Evolutionary conservation across 441 rosid species (phyloP).

Genomic region (Gossypium aridum): DNA sequence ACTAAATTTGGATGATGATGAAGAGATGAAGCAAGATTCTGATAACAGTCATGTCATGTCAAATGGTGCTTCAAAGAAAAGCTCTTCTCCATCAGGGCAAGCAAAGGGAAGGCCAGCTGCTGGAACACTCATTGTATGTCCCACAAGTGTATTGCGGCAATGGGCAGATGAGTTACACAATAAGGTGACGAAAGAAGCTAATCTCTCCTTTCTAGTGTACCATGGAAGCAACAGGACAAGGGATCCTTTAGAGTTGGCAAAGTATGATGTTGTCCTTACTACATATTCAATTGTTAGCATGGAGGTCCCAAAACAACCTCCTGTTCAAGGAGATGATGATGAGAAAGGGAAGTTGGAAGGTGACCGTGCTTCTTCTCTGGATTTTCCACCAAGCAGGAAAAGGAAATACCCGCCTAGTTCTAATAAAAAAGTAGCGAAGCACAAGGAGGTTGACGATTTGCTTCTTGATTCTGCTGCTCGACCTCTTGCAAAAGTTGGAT

Average conservation of each 20-base stretch:
- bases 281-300: constrained; percentile 87
- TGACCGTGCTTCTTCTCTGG: constrained; percentile 28
- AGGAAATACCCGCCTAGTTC: constrained; percentile 48
- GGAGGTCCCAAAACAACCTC: constrained; percentile 90
- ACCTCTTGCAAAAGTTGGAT: constrained; percentile 80
- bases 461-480: constrained; percentile 46
- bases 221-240: constrained; percentile 82
- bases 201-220: constrained; percentile 68
- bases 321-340: constrained; percentile 53
- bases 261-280: constrained; percentile 83
- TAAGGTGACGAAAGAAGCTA: constrained; percentile 67
- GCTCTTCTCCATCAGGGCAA: constrained; percentile 25
- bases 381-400: constrained; percentile 41
- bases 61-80: constrained; percentile 18
- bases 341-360: constrained; percentile 41
- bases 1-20: constrained; percentile 58
- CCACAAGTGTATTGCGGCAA: constrained; percentile 95
- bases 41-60: constrained; percentile 22
- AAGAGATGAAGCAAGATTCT: constrained; percentile 23
- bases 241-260: constrained; percentile 70
- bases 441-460: constrained; percentile 32
- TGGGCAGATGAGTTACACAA: constrained; percentile 86
- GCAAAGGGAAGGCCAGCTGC: constrained; percentile 79
- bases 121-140: constrained; percentile 97
- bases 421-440: constrained; percentile 36